Percentiles rank a stretch among this genome's conserved stretches.
phyloP scores from a whole-genome alignment of 2,329 filamentous ascomycete genomes.

The Xylariaceae sp. region DNA sequence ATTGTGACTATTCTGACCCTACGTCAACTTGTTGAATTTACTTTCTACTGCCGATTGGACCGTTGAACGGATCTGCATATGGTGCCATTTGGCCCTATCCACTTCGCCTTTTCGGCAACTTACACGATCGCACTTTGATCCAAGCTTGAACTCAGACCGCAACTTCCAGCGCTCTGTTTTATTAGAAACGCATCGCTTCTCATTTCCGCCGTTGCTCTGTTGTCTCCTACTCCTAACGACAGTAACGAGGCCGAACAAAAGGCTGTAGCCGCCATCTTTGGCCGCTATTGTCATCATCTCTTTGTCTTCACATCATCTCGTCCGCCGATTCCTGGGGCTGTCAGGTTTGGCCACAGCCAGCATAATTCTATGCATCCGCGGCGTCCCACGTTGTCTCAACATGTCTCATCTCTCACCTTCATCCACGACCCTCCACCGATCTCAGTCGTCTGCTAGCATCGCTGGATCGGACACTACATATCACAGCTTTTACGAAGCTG shows the following conservation, averaged over 20 bases:
- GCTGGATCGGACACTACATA: constrained; percentile 48
- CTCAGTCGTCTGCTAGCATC: constrained; percentile 38
- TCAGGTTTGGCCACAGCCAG: not conserved
- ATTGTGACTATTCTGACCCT: not conserved
- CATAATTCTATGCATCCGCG: constrained; percentile 9
- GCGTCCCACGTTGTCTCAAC: constrained; percentile 11
- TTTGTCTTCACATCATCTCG: not conserved
- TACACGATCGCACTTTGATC: constrained; percentile 6
- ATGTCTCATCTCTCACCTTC: constrained; percentile 25
- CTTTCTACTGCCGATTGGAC: not conserved
- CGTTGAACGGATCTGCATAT: not conserved
- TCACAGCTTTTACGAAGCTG: constrained; percentile 51
- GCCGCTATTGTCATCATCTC: not conserved
- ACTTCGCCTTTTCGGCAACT: constrained; percentile 10
- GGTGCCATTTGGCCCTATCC: not conserved
- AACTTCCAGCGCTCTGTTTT: constrained; percentile 9
- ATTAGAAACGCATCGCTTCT: constrained; percentile 8
- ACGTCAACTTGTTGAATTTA: not conserved
- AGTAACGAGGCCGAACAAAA: not conserved
- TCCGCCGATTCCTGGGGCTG: not conserved
- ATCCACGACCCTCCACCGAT: constrained; percentile 21
- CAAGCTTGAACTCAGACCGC: constrained; percentile 13
- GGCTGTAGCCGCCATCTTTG: no score
- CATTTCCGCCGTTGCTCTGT: constrained; percentile 4
- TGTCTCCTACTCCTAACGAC: not conserved